A percentile compares a stretch with the other conserved stretches of the same genome.
Evolutionary conservation across 1,284 basidiomycete species (phyloP).

Genomic region (Sporisorium scitamineum): DNA sequence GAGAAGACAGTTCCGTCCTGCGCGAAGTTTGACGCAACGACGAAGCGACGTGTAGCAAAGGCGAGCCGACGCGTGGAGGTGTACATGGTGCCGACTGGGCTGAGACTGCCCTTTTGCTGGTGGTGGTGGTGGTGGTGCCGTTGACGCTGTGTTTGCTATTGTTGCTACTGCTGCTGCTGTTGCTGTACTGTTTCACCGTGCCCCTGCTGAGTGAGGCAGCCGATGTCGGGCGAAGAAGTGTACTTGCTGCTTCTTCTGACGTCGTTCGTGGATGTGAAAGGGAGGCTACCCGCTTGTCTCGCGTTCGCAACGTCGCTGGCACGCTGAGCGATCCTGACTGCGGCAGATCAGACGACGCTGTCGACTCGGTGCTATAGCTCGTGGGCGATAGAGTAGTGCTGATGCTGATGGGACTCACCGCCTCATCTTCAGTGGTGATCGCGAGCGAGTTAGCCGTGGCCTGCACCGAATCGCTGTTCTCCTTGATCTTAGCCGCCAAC

Average conservation of each 20-base stretch:
- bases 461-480: slow-evolving; percentile 20
- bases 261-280: slow-evolving; percentile 31
- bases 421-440: slow-evolving; percentile 26
- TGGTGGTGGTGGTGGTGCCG: too few relatives aligned
- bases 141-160: too few relatives aligned
- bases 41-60: neutral
- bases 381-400: slow-evolving; percentile 13
- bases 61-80: slow-evolving; percentile 42
- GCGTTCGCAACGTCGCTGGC: slow-evolving; percentile 20
- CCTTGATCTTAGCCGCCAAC: slow-evolving; percentile 33
- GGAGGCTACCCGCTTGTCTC: slow-evolving; percentile 47
- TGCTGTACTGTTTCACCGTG: neutral
- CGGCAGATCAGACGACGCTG: neutral
- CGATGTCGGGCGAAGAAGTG: slow-evolving; percentile 20
- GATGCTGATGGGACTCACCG: slow-evolving; percentile 10
- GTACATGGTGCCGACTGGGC: slow-evolving; percentile 47
- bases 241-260: neutral
- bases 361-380: slow-evolving; percentile 4
- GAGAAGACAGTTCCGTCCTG: neutral
- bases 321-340: slow-evolving; percentile 24
- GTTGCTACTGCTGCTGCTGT: neutral
- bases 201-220: slow-evolving; percentile 16
- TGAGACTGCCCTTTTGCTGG: slow-evolving; percentile 17
- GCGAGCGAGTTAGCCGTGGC: slow-evolving; percentile 29
- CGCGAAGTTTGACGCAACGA: slow-evolving; percentile 3